phyloP scores from a whole-genome alignment of 805 yeast genomes.

The Candida vaughaniae region DNA sequence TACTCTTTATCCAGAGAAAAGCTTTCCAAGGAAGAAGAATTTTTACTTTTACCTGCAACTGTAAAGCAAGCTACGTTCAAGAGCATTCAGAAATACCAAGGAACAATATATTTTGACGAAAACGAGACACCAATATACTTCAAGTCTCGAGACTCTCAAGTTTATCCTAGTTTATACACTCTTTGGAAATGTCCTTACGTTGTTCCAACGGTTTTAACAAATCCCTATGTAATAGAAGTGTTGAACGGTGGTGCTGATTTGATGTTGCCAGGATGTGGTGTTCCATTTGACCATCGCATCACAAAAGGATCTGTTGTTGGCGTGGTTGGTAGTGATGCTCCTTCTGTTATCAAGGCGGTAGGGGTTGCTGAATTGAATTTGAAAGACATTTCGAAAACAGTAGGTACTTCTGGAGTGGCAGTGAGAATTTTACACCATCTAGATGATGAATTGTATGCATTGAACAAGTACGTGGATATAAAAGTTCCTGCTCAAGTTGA shows the following conservation, averaged over 20 bases:
- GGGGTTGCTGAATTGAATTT: constrained; percentile 60
- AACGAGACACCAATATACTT: constrained; percentile 74
- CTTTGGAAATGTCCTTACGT: constrained; percentile 68
- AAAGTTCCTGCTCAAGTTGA: constrained; percentile 25
- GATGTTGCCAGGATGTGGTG: constrained; percentile 71
- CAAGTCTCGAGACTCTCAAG: constrained; percentile 50
- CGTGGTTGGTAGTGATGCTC: constrained; percentile 58
- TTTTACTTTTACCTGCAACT: constrained; percentile 47
- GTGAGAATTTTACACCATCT: constrained; percentile 67
- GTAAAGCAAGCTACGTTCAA: constrained; percentile 65
- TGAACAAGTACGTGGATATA: constrained; percentile 47
- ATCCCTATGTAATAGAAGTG: constrained; percentile 67
- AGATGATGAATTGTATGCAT: constrained; percentile 61
- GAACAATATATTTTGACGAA: constrained; percentile 64
- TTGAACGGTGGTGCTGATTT: constrained; percentile 78
- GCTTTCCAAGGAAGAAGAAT: constrained; percentile 42
- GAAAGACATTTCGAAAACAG: constrained; percentile 40
- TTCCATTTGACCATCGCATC: constrained; percentile 54
- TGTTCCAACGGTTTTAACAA: constrained; percentile 69
- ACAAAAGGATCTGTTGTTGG: constrained; percentile 64
- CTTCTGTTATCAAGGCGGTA: constrained; percentile 67
- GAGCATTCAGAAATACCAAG: constrained; percentile 50
- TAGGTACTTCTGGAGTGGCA: constrained; percentile 76
- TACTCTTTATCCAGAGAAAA: constrained; percentile 40
- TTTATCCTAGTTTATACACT: constrained; percentile 71